These are phyloP conservation scores for Rhodotorula glutinis DNA, from an alignment of 1,284 basidiomycete genomes.

Conservation along the genomic window DNA sequence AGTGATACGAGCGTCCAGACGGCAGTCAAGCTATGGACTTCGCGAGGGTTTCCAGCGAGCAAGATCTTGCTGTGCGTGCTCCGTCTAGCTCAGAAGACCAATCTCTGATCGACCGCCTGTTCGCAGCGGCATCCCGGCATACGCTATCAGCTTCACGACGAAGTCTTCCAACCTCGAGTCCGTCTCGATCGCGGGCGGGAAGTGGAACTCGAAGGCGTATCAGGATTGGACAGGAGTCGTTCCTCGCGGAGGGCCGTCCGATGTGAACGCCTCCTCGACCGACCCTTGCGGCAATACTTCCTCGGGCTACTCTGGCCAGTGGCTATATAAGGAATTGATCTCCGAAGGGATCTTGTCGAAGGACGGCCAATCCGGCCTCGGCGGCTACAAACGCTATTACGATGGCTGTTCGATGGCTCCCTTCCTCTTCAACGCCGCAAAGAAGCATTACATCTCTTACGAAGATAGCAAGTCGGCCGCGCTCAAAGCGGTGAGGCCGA, in stretches of 20 bases:
- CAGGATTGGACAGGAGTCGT: slow-evolving; percentile 15
- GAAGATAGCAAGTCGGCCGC: slow-evolving; percentile 23
- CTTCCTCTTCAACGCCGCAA: slow-evolving; percentile 29
- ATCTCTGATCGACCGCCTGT: too few relatives aligned
- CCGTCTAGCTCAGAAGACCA: too few relatives aligned
- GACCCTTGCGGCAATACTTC: slow-evolving; percentile 25
- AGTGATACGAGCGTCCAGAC: slow-evolving; percentile 18
- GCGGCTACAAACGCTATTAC: slow-evolving; percentile 24
- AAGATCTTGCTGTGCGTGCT: slow-evolving; percentile 13
- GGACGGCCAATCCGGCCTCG: slow-evolving; percentile 16
- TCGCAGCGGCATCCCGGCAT: slow-evolving; percentile 33
- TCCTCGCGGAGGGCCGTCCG: slow-evolving; percentile 23
- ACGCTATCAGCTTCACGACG: slow-evolving; percentile 36
- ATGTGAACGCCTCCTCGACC: slow-evolving; percentile 17
- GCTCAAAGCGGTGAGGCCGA: slow-evolving; percentile 19
- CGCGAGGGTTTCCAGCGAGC: slow-evolving; percentile 26
- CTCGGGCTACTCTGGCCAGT: slow-evolving; percentile 25
- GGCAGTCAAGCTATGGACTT: slow-evolving; percentile 24
- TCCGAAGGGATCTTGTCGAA: slow-evolving; percentile 12
- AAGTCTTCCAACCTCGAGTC: slow-evolving; percentile 16
- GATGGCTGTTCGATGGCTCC: slow-evolving; percentile 33
- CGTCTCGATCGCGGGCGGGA: slow-evolving; percentile 7
- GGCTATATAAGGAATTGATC: slow-evolving; percentile 27
- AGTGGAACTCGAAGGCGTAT: slow-evolving; percentile 21
- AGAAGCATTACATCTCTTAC: slow-evolving; percentile 29